Conservation (phyloP, 23 red algal species). For the Gracilaria gracilis region DNA sequence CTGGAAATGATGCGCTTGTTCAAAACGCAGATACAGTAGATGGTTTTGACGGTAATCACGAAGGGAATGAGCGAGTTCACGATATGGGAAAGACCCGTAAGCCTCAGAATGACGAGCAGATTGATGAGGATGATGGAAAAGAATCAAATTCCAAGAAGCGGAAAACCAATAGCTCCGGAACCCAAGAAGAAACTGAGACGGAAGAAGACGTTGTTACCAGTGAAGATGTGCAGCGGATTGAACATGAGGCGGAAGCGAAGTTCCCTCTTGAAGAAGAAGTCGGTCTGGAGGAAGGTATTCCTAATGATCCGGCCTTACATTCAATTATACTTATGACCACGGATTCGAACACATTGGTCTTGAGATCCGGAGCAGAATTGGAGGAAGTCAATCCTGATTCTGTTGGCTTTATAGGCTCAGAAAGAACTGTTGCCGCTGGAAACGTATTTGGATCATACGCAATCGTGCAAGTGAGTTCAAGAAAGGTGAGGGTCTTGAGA, state of each 20-base stretch:
- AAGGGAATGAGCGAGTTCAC: neutral
- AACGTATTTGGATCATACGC: slow-evolving; percentile 69
- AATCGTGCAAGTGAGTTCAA: slow-evolving; percentile 80
- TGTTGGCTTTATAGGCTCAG: slow-evolving; percentile 49
- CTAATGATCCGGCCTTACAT: slow-evolving; percentile 60
- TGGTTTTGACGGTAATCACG: neutral
- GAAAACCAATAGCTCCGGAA: neutral
- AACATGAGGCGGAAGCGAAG: slow-evolving; percentile 33
- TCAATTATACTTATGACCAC: slow-evolving; percentile 75
- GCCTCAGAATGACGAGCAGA: neutral
- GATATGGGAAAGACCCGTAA: neutral
- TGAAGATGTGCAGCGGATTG: slow-evolving; percentile 11
- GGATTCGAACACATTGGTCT: slow-evolving; percentile 40
- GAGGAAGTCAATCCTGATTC: slow-evolving; percentile 60
- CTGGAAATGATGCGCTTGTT: neutral
- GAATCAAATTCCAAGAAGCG: neutral
- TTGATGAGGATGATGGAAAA: neutral
- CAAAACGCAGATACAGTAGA: neutral
- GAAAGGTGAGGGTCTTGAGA: slow-evolving; percentile 72
- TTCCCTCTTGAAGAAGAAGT: slow-evolving; percentile 71
- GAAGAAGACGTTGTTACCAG: neutral
- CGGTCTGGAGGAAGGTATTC: slow-evolving; percentile 34
- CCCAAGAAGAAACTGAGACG: neutral
- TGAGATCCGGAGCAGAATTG: slow-evolving; percentile 57
- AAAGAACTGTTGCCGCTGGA: slow-evolving; percentile 77